A percentile compares a stretch with the other conserved stretches of the same genome.
Evolutionary conservation across 345 rosid genomes (phyloP).

Genomic region (Psidium guajava): DNA sequence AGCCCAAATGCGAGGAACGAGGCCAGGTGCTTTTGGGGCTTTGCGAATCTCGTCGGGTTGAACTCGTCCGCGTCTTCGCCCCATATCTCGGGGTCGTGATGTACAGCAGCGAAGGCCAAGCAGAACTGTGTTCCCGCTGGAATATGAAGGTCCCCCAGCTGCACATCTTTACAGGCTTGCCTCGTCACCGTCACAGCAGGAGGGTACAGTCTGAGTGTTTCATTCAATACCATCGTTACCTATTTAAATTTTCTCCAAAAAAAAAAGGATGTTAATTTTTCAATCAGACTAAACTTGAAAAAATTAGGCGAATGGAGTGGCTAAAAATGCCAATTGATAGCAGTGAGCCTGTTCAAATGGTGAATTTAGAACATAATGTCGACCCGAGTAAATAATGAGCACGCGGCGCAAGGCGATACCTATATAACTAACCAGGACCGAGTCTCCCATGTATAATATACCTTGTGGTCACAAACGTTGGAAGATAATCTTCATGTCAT

Average conservation of each 20-base stretch:
- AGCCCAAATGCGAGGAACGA: constrained; percentile 38
- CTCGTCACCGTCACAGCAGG: constrained; percentile 42
- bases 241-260: constrained; percentile 6
- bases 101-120: constrained; percentile 32
- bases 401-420: rapidly evolving
- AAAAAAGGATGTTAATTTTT: not conserved
- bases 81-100: constrained; percentile 52
- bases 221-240: constrained; percentile 57
- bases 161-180: constrained; percentile 21
- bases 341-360: not conserved
- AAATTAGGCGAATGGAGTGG: not conserved
- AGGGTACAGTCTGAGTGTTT: constrained; percentile 65
- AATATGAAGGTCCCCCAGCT: constrained; percentile 40
- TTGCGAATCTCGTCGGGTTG: constrained; percentile 20
- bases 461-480: not conserved
- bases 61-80: constrained; percentile 58
- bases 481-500: not conserved
- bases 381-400: not conserved
- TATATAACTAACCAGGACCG: not conserved
- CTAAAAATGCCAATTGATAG: not conserved
- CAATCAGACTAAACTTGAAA: not conserved
- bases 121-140: constrained; percentile 52
- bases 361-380: not conserved
- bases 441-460: not conserved
- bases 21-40: constrained; percentile 25